Conservation (phyloP, 1,284 basidiomycete genomes). For the Sporisorium iseilematis-ciliati region DNA sequence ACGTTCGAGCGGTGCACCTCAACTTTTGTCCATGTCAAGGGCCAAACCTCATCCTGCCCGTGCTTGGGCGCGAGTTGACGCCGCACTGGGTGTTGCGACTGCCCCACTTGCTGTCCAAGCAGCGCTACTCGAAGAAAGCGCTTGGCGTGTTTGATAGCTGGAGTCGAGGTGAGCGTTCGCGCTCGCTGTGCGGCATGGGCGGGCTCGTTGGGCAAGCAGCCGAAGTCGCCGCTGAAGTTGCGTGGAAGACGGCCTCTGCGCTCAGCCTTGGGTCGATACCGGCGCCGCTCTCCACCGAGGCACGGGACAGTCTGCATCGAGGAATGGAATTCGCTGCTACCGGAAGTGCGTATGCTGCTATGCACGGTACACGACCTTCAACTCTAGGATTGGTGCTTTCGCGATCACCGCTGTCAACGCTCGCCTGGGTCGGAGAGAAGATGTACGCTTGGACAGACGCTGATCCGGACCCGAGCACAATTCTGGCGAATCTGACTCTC, state of each 20-base stretch:
- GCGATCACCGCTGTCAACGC: conserved; percentile 69
- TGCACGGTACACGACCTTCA: conserved; percentile 69
- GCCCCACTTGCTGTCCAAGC: conserved; percentile 27
- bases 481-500: conserved; percentile 70
- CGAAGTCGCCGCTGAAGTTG: conserved; percentile 11
- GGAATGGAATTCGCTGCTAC: conserved; percentile 48
- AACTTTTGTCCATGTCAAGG: conserved; percentile 56
- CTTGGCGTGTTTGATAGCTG: conserved; percentile 31
- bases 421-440: conserved; percentile 72
- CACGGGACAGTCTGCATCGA: conserved; percentile 41
- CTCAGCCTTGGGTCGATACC: conserved; percentile 37
- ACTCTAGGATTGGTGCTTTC: conserved; percentile 70
- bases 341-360: conserved; percentile 58
- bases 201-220: conserved; percentile 11
- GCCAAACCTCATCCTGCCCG: conserved; percentile 38
- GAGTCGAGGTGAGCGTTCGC: conserved; percentile 17
- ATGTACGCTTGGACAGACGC: conserved; percentile 70
- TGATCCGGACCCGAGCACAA: conserved; percentile 46
- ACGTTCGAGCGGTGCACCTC: conserved; percentile 51
- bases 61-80: conserved; percentile 28
- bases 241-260: conserved; percentile 23
- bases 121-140: conserved; percentile 23
- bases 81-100: conserved; percentile 32
- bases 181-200: conserved; percentile 16
- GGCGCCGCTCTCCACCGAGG: conserved; percentile 52